These are phyloP conservation scores for Cochlearia excelsa DNA, from an alignment of 345 rosid genomes.

Conservation along the genomic window DNA sequence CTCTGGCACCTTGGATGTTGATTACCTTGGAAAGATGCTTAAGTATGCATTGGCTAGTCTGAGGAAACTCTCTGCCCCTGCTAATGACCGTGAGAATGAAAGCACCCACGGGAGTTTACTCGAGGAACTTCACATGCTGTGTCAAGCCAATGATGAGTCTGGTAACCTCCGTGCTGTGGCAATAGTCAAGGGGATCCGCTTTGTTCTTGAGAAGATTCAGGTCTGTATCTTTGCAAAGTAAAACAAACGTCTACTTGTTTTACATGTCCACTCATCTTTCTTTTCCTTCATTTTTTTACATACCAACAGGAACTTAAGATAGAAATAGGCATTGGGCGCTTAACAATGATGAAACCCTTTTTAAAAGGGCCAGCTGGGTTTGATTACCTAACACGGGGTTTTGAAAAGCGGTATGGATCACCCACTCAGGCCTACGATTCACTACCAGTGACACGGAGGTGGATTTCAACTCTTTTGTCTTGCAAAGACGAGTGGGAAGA, in stretches of 20 bases:
- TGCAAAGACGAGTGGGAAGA: constrained; percentile 72
- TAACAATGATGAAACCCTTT: constrained; percentile 70
- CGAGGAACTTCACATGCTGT: constrained; percentile 56
- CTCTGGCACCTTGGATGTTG: constrained; percentile 66
- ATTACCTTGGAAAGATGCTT: constrained; percentile 71
- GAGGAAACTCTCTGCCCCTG: constrained; percentile 76
- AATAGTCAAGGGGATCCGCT: constrained; percentile 75
- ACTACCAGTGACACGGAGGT: constrained; percentile 52
- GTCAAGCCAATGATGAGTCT: constrained; percentile 46
- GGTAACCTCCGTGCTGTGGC: constrained; percentile 51
- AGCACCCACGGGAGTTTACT: constrained; percentile 47
- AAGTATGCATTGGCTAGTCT: constrained; percentile 71
- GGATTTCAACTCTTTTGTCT: constrained; percentile 59
- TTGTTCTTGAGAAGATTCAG: constrained; percentile 83
- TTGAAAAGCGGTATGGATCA: constrained; percentile 55
- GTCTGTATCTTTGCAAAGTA: constrained; percentile 37
- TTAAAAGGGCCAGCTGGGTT: constrained; percentile 79
- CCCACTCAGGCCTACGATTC: constrained; percentile 44
- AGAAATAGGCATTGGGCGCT: constrained; percentile 73
- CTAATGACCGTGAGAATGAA: constrained; percentile 63
- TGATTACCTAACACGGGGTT: constrained; percentile 68
- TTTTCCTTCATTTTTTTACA: background rate
- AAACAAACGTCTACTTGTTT: background rate
- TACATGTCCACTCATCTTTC: constrained; percentile 17
- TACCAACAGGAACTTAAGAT: constrained; percentile 55